Conservation (phyloP, 108 stramenopile species). For the Nitzschia palea region DNA sequence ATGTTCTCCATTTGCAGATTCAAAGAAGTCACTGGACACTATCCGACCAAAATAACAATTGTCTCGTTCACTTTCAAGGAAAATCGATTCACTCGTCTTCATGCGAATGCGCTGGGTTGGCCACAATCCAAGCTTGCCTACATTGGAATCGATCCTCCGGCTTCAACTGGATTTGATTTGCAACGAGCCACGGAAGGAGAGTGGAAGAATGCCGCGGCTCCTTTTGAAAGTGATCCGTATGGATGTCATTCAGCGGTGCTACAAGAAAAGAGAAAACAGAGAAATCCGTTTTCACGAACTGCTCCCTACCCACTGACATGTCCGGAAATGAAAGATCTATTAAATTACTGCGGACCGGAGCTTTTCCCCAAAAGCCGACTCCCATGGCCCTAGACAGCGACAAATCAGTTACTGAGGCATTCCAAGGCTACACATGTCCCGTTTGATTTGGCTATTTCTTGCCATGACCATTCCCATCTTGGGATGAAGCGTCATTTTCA, state of each 20-base stretch:
- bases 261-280: slow-evolving; percentile 75
- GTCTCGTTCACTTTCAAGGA: slow-evolving; percentile 95
- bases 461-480: no score
- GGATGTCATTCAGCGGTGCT: slow-evolving; percentile 83
- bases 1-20: slow-evolving; percentile 96
- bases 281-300: slow-evolving; percentile 90
- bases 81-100: slow-evolving; percentile 81
- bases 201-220: slow-evolving; percentile 66
- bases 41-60: slow-evolving; percentile 86
- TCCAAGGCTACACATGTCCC: no score
- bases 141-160: slow-evolving; percentile 85
- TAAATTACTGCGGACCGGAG: slow-evolving; percentile 86
- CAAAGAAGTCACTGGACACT: slow-evolving; percentile 88
- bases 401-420: no score
- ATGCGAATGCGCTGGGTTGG: slow-evolving; percentile 85
- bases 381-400: slow-evolving; percentile 49
- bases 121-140: slow-evolving; percentile 75
- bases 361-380: slow-evolving; percentile 54
- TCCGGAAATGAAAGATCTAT: slow-evolving; percentile 84
- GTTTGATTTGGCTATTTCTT: no score
- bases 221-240: slow-evolving; percentile 91
- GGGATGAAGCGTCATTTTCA: no score
- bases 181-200: slow-evolving; percentile 66
- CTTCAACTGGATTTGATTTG: slow-evolving; percentile 80
- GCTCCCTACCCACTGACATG: slow-evolving; percentile 88